Evolutionary conservation across 2,329 filamentous ascomycete genomes (phyloP).

Genomic region (Fusarium denticulatum): DNA sequence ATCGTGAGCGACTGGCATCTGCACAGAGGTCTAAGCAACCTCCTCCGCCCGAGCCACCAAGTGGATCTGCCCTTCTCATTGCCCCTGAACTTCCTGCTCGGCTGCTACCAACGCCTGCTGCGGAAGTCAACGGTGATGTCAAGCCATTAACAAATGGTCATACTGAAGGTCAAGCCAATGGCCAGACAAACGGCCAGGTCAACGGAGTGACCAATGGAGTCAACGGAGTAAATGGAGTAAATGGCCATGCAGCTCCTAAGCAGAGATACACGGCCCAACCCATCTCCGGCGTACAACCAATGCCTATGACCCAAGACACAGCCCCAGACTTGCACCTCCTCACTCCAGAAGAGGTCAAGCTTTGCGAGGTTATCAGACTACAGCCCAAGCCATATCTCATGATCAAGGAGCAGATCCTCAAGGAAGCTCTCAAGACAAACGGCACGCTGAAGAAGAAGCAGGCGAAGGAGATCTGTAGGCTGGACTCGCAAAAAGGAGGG

Average conservation of each 20-base stretch:
- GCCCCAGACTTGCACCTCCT: conserved; percentile 87
- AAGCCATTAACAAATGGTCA: conserved; percentile 65
- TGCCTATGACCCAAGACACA: conserved; percentile 78
- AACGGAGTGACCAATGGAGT: conserved; percentile 54
- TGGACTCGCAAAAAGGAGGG: conserved; percentile 86
- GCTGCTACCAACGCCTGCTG: conserved; percentile 50
- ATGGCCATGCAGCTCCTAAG: conserved; percentile 51
- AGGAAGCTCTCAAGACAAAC: conserved; percentile 89
- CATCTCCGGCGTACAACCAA: conserved; percentile 69
- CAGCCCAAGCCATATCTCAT: conserved; percentile 95
- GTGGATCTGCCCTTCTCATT: conserved; percentile 79
- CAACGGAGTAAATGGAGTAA: conserved; percentile 54
- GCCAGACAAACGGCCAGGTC: conserved; percentile 56
- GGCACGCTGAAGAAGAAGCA: conserved; percentile 94
- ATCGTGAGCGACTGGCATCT: conserved; percentile 79
- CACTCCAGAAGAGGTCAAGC: conserved; percentile 82
- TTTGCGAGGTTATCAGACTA: conserved; percentile 85
- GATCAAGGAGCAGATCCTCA: conserved; percentile 92
- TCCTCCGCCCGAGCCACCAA: conserved; percentile 74
- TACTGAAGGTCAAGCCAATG: conserved; percentile 57
- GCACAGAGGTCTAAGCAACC: conserved; percentile 75
- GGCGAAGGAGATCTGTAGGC: conserved; percentile 82
- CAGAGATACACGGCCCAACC: conserved; percentile 65
- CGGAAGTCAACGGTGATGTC: conserved; percentile 58
- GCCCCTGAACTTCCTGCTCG: conserved; percentile 80